These are phyloP conservation scores for Cylindrotheca closterium DNA, from an alignment of 108 stramenopile genomes.

Conservation along the genomic window DNA sequence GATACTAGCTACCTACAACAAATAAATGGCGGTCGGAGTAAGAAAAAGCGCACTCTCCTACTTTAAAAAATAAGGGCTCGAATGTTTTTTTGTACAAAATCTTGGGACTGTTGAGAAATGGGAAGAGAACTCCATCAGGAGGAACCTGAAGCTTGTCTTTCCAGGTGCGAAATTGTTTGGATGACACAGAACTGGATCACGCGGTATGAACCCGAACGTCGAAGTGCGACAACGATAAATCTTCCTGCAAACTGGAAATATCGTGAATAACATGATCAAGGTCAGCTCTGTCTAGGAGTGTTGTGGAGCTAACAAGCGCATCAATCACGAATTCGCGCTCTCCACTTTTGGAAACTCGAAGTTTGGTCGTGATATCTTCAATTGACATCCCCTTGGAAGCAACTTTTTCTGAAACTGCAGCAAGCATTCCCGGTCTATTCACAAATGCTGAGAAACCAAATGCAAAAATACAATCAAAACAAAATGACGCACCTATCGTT, in stretches of 20 bases:
- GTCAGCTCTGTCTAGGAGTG: conserved; percentile 46
- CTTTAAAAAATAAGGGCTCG: too few species aligned
- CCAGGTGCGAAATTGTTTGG: too few species aligned
- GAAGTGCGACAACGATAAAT: conserved; percentile 56
- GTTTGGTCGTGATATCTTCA: conserved; percentile 74
- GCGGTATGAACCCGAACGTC: conserved; percentile 72
- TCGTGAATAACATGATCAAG: conserved; percentile 48
- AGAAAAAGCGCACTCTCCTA: too few species aligned
- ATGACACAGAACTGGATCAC: too few species aligned
- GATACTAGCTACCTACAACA: too few species aligned
- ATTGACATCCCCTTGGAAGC: conserved; percentile 64
- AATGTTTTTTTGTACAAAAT: too few species aligned
- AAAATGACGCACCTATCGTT: conserved; percentile 54
- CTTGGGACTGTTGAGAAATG: too few species aligned
- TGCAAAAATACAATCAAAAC: conserved; percentile 3
- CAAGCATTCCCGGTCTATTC: conserved; percentile 86
- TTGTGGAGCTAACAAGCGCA: conserved; percentile 55
- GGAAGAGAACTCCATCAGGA: too few species aligned
- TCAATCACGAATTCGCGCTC: conserved; percentile 69
- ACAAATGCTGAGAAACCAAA: too few species aligned
- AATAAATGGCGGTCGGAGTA: too few species aligned
- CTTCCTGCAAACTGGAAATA: conserved; percentile 52
- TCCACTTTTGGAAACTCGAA: conserved; percentile 41
- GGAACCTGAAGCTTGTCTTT: too few species aligned
- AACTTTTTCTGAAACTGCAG: conserved; percentile 63